These are phyloP conservation scores for barrel medic (Medicago truncatula) DNA, from an alignment of 306 rosid species.

Conservation along the genomic window DNA sequence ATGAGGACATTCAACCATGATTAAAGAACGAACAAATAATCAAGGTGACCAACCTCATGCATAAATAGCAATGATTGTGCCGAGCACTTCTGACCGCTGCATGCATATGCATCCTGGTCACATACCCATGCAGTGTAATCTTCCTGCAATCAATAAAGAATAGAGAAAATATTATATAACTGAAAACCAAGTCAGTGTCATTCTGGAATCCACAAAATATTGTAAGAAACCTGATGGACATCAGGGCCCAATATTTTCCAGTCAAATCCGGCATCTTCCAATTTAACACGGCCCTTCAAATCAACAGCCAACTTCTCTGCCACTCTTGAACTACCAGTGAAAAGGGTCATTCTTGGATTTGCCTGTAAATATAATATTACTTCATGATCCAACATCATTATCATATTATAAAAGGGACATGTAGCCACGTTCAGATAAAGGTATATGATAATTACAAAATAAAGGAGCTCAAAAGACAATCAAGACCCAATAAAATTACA, in stretches of 20 bases:
- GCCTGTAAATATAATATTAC: slow-evolving; percentile 57
- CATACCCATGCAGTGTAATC: slow-evolving; percentile 94
- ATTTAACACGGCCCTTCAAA: slow-evolving; percentile 81
- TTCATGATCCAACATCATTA: slow-evolving; percentile 28
- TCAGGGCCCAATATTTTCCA: slow-evolving; percentile 98
- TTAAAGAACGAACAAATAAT: slow-evolving; percentile 26
- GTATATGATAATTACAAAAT: slow-evolving; percentile 14
- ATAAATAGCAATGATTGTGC: slow-evolving; percentile 89
- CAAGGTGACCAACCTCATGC: slow-evolving; percentile 76
- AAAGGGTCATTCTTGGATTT: slow-evolving; percentile 91
- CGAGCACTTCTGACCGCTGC: slow-evolving; percentile 98
- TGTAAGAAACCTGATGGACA: slow-evolving; percentile 78
- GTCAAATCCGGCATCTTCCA: slow-evolving; percentile 99
- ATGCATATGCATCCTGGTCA: slow-evolving; percentile 99
- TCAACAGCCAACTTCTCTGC: slow-evolving; percentile 90
- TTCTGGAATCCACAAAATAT: slow-evolving; percentile 18
- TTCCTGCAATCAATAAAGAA: slow-evolving; percentile 63
- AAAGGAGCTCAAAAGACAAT: slow-evolving; percentile 20
- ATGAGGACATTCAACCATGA: slow-evolving; percentile 4
- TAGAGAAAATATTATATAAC: slow-evolving; percentile 27
- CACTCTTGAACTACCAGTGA: slow-evolving; percentile 98
- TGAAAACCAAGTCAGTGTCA: slow-evolving; percentile 23
- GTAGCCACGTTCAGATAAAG: slow-evolving; percentile 16
- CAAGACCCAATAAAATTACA: slow-evolving; percentile 6
- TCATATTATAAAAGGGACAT: slow-evolving; percentile 8